Conservation (phyloP, 495 filamentous ascomycete genomes). For the Neurospora cerealis region DNA sequence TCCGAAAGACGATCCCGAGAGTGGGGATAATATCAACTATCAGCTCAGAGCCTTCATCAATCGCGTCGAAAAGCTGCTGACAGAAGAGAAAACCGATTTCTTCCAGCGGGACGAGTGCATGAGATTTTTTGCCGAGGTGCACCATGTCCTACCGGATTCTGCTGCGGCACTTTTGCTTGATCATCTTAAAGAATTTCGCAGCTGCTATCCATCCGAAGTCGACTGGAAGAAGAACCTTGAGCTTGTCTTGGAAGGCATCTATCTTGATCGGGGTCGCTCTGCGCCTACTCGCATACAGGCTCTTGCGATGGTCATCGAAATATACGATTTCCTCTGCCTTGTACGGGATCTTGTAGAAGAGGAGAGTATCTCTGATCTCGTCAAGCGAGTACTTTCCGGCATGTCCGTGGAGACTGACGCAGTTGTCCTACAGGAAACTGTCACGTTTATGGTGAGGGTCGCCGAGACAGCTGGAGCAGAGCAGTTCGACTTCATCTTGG, state of each 20-base stretch:
- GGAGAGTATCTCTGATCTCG: conserved; percentile 29
- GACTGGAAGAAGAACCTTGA: conserved; percentile 57
- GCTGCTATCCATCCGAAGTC: conserved; percentile 60
- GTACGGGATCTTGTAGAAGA: conserved; percentile 41
- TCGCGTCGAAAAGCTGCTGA: conserved; percentile 34
- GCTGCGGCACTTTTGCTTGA: conserved; percentile 48
- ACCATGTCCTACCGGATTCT: conserved; percentile 46
- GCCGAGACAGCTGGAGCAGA: conserved; percentile 34
- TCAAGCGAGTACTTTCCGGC: conserved; percentile 36
- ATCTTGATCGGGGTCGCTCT: conserved; percentile 51
- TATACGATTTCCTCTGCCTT: conserved; percentile 50
- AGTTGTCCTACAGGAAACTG: conserved; percentile 38
- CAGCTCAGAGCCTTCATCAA: conserved; percentile 27
- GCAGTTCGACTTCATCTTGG: conserved; percentile 44
- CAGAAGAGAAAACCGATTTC: conserved; percentile 29
- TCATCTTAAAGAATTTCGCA: conserved; percentile 48
- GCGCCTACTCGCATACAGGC: conserved; percentile 58
- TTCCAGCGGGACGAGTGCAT: conserved; percentile 54
- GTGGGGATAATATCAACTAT: conserved; percentile 26
- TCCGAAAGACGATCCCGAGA: conserved; percentile 13
- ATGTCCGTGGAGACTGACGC: conserved; percentile 47
- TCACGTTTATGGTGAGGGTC: conserved; percentile 40
- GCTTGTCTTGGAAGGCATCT: conserved; percentile 53
- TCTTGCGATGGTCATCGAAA: conserved; percentile 57
- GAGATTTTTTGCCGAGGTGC: conserved; percentile 56